Evolutionary conservation across 306 rosid genomes (phyloP).

Genomic region (Lagenaria siceraria): DNA sequence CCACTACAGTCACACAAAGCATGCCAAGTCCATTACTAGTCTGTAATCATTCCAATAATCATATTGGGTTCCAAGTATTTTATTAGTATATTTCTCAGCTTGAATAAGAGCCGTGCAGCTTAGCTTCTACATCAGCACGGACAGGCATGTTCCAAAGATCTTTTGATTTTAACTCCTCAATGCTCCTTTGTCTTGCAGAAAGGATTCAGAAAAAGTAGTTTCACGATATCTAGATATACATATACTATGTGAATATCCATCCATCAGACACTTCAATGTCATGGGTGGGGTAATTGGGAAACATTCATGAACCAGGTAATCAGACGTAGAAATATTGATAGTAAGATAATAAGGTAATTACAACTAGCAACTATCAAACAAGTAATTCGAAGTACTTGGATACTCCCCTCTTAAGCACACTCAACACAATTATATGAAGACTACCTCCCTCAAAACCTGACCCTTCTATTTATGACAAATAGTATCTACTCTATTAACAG

Average conservation of each 20-base stretch:
- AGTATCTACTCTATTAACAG: not conserved
- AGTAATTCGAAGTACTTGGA: not conserved
- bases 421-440: not conserved
- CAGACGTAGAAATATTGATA: not conserved
- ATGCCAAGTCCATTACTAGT: not conserved
- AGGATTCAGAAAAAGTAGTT: slow-evolving; percentile 76
- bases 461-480: not conserved
- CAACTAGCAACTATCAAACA: not conserved
- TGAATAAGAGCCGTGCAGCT: slow-evolving; percentile 51
- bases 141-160: slow-evolving; percentile 60
- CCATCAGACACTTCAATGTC: not conserved
- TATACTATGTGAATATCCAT: slow-evolving; percentile 64
- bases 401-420: not conserved
- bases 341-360: not conserved
- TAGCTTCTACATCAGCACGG: slow-evolving; percentile 63
- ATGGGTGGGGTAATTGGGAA: not conserved
- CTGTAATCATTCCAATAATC: not conserved
- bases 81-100: slow-evolving; percentile 48
- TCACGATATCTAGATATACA: slow-evolving; percentile 53
- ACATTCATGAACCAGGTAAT: not conserved
- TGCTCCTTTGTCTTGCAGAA: slow-evolving; percentile 65
- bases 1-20: not conserved
- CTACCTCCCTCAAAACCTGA: not conserved
- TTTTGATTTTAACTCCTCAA: slow-evolving; percentile 28
- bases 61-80: slow-evolving; percentile 74